Base-by-base conservation (phyloP, 129 eudicot species). In the Flaveria ramosissima region DNA sequence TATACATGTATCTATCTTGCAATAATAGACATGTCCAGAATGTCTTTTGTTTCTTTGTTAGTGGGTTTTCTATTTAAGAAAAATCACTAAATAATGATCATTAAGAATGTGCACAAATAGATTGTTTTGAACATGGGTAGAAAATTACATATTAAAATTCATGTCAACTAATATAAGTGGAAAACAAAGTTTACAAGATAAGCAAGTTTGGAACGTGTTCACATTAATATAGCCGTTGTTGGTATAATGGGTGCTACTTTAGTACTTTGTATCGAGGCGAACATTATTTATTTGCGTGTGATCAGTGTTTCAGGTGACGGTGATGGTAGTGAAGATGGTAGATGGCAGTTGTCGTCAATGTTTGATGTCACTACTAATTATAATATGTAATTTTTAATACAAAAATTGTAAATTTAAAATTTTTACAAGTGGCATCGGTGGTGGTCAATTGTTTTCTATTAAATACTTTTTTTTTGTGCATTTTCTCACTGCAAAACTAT, bases 51-150 rank as follows among this genome's bases (percentile, higher is more conserved):
- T 15, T 41, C 66, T 73, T 55, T 72, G 43, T 68, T 27, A 74
- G 75, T 27, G 63, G 60, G 51, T 23, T 71, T 71, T 30, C 36
- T 46, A 67, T 74, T 14, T 67, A 55, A 26, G 80, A 64, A 47
- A 68, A 74, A 36, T 43, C 73, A 80, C 74, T 74, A 42, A 74
- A 46, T 74, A 74, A 80, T 23, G 27, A 23, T 80, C 19, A 75
- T 59, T 45, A 74, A 80, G 75, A 46, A 30, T 56, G 62, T 56
- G 9, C 15, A 56, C 17, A 68, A 43, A 45, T 74, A 57, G 75
- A 20, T 48, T 45, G 41, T 45, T 72, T 6, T 52, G 80, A 80
- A 80, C 84, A 67, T 80, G 80, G 83, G 75, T 66, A 15, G 53
- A 67, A 23, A 73, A 30, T 45, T 56, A 53, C 70, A 68, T 47